Evolutionary conservation across 2,329 filamentous ascomycete species (phyloP), one percentile per base, ranked within the genome.

Genomic region (Aureobasidium sp.): DNA sequence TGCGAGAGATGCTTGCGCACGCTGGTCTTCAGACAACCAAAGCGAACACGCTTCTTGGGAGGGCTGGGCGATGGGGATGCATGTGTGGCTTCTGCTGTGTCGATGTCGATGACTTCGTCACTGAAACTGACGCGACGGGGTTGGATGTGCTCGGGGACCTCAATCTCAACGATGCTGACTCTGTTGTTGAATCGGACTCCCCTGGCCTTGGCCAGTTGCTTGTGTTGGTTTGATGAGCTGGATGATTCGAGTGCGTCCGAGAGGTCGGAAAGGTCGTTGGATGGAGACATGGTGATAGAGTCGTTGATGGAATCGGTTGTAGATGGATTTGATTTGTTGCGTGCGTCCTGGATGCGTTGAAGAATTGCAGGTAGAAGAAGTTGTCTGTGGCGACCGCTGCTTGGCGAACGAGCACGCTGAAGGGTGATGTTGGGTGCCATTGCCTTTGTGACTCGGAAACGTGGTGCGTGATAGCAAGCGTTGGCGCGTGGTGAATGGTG

Each of bases 31-130:
- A 60, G 38, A n/a, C 58, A 60, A 17, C 58, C 40, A 38, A 60
- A 60, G 29, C 58, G 58, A 11, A 60, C 58, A 13, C 46, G 58
- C 49, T 60, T 60, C 21, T 11, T 45, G 9, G 49, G 42, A 15
- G 55, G 31, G 10, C 43, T 49, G 15, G 55, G 23, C 13, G 45
- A 29, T 15, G 40, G 53, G 13, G 42, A 49, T 17, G 35, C 2
- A 19, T 29, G 31, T 19, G 19, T 27, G 45, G 21, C 4, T 17
- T 43, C 46, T 21, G 25, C 58, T 7, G 58, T 54, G 25, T 54
- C 58, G 31, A 60, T 60, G 40, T 60, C 58, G 58, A 60, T 37
- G 21, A 60, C 40, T 15, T 54, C 31, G 40, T 60, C 58, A 29
- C 47, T 54, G 49, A 60, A 60, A 19, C 31, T 60, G 31, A 60